Percentiles rank a stretch among this genome's conserved stretches.
Evolutionary conservation across 225 moss, liverwort and hornwort species (phyloP).

Genomic region (Rhytidiadelphus loreus): DNA sequence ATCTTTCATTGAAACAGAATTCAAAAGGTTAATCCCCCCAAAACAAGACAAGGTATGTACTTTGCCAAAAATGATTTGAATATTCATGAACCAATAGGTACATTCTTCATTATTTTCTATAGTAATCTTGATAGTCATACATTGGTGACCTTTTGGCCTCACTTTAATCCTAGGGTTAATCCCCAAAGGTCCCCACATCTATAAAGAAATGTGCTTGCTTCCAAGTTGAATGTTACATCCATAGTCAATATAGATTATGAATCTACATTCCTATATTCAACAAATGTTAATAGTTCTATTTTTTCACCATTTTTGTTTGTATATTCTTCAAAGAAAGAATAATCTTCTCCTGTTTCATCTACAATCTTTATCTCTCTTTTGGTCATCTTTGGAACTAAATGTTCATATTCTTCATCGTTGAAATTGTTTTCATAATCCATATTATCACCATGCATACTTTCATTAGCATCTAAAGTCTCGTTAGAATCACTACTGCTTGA

Average conservation of each 20-base stretch:
- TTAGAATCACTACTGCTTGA: background rate
- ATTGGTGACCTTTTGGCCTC: background rate
- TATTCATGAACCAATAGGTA: no score
- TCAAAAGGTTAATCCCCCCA: no score
- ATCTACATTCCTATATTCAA: no score
- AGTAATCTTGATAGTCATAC: background rate
- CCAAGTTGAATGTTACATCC: no score
- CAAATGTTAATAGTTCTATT: no score
- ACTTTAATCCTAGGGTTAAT: background rate
- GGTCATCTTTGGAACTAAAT: background rate
- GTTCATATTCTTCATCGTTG: background rate
- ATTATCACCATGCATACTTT: background rate
- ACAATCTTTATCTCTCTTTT: background rate
- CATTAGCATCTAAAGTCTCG: background rate
- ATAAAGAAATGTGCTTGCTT: background rate
- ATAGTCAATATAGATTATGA: no score
- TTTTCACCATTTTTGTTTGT: no score
- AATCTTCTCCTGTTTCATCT: no score
- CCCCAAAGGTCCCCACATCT: rapidly evolving
- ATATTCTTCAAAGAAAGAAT: no score
- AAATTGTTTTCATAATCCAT: background rate
- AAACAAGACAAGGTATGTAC: no score
- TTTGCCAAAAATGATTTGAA: no score
- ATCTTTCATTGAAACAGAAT: no score
- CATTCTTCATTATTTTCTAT: background rate